Evolutionary conservation across 1,284 basidiomycete genomes (phyloP).

Genomic region (Cronartium ribicola): DNA sequence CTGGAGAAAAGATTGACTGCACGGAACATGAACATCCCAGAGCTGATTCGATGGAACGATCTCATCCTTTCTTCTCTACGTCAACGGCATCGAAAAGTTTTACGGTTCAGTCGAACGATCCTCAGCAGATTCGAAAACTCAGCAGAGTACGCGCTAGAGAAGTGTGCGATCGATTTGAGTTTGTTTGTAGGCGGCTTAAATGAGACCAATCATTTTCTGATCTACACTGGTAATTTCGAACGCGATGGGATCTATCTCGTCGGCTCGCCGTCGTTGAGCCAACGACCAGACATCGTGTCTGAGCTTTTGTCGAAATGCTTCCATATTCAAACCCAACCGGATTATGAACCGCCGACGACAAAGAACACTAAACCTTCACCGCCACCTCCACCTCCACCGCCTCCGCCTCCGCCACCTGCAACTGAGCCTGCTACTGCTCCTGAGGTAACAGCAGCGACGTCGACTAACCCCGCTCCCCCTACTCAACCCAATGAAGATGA

Average conservation of each 20-base stretch:
- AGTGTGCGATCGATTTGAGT: constrained; percentile 65
- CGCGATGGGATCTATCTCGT: constrained; percentile 91
- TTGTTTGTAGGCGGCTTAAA: constrained; percentile 75
- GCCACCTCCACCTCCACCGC: constrained; percentile 54
- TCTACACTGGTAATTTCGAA: constrained; percentile 85
- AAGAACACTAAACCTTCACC: constrained; percentile 61
- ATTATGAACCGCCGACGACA: constrained; percentile 46
- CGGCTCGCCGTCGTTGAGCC: constrained; percentile 74
- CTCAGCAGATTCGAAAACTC: constrained; percentile 85
- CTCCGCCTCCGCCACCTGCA: constrained; percentile 11
- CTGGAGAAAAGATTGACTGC: constrained; percentile 29
- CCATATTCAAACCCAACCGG: constrained; percentile 52
- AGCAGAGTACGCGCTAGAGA: constrained; percentile 83
- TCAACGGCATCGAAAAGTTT: constrained; percentile 40
- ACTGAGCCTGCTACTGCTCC: constrained; percentile 9
- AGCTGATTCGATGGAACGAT: constrained; percentile 38
- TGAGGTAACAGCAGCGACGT: neutral
- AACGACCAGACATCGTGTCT: constrained; percentile 74
- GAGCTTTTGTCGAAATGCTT: constrained; percentile 79
- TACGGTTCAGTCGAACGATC: constrained; percentile 50
- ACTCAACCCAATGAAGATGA: constrained; percentile 18
- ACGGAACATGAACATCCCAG: constrained; percentile 28
- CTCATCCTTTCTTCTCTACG: constrained; percentile 38
- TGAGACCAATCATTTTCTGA: constrained; percentile 85
- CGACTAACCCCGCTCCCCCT: neutral